These are phyloP conservation scores for Lentithecium fluviatile DNA, from an alignment of 495 filamentous ascomycete species.

Conservation along the genomic window DNA sequence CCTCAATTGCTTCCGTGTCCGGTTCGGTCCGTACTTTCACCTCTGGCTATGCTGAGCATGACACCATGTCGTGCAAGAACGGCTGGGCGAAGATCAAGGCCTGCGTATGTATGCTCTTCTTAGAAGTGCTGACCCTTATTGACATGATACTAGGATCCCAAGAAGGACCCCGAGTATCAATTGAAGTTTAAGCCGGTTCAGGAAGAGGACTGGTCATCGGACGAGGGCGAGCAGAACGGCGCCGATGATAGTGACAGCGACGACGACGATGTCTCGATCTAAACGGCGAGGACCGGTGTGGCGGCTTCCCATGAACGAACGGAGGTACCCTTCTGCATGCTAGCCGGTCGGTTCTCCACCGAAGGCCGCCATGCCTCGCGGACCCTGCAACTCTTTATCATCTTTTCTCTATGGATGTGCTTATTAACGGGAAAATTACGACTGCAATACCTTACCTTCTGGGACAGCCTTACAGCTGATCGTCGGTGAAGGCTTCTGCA, in stretches of 20 bases:
- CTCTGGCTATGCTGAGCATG: conserved; percentile 13
- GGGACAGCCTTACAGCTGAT: too few species aligned
- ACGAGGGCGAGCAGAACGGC: conserved; percentile 12
- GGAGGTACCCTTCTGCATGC: too few species aligned
- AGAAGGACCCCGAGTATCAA: neutral
- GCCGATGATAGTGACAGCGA: conserved; percentile 18
- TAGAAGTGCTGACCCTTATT: neutral
- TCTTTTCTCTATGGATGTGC: too few species aligned
- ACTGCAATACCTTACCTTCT: too few species aligned
- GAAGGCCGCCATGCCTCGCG: too few species aligned
- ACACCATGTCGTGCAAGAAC: neutral
- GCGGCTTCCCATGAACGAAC: too few species aligned
- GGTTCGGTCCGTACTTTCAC: conserved; percentile 1
- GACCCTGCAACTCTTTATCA: too few species aligned
- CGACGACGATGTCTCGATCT: conserved; percentile 19
- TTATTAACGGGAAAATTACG: too few species aligned
- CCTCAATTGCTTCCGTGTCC: conserved; percentile 5
- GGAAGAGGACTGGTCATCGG: conserved; percentile 27
- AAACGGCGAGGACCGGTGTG: neutral
- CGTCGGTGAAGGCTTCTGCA: too few species aligned
- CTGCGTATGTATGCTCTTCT: conserved; percentile 12
- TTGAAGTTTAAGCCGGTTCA: neutral
- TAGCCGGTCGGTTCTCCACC: too few species aligned
- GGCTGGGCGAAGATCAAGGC: conserved; percentile 30
- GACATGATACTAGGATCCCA: conserved; percentile 11